phyloP scores from a whole-genome alignment of 306 rosid genomes.

The Castanea sativa region DNA sequence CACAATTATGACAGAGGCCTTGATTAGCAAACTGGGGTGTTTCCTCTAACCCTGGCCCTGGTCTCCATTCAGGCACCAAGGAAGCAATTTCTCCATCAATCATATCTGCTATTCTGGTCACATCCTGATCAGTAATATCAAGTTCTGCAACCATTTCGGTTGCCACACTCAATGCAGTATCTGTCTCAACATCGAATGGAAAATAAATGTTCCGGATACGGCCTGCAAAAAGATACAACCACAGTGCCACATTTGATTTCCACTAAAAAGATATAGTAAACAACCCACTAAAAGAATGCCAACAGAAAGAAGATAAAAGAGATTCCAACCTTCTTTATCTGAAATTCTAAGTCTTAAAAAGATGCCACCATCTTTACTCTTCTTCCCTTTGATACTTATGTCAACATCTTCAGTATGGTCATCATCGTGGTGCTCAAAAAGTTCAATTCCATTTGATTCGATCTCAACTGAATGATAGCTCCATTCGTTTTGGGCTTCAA shows the following conservation, averaged over 20 bases:
- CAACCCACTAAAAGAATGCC: conserved; percentile 7
- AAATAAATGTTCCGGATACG: conserved; percentile 77
- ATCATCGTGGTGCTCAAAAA: conserved; percentile 67
- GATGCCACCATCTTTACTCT: conserved; percentile 61
- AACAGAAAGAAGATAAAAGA: conserved; percentile 2
- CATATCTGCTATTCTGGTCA: conserved; percentile 84
- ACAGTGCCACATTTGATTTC: conserved; percentile 15
- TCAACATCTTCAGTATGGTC: conserved; percentile 61
- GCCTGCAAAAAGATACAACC: conserved; percentile 45
- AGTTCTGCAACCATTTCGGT: conserved; percentile 95
- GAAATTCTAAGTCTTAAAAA: conserved; percentile 81
- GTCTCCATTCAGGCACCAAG: conserved; percentile 78
- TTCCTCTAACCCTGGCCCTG: conserved; percentile 63
- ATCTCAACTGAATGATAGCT: conserved; percentile 47
- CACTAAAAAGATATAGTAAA: not conserved
- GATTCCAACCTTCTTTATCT: conserved; percentile 77
- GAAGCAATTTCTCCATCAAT: conserved; percentile 85
- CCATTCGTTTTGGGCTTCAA: conserved; percentile 52
- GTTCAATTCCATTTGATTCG: conserved; percentile 68
- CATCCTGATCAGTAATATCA: conserved; percentile 85
- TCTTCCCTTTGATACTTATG: conserved; percentile 79
- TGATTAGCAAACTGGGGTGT: conserved; percentile 48
- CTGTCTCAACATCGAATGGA: conserved; percentile 73
- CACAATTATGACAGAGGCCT: conserved; percentile 55
- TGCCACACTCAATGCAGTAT: conserved; percentile 86